A percentile compares a stretch with the other conserved stretches of the same genome.
Evolutionary conservation across 352 stramenopile genomes (phyloP).

Genomic region (Globisporangium parvum): DNA sequence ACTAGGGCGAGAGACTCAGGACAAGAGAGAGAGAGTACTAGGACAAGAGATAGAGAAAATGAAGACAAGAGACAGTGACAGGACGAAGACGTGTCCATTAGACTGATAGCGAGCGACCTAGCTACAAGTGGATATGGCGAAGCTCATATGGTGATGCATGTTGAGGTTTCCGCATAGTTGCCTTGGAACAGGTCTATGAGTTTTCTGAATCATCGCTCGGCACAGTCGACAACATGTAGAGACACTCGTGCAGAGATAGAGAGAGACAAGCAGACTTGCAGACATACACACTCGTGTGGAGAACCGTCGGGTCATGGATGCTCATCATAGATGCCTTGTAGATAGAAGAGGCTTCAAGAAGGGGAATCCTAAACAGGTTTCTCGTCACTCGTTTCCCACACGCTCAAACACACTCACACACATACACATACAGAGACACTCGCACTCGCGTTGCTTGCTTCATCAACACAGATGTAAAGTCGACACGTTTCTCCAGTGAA

Average conservation of each 20-base stretch:
- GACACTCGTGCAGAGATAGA: too few relatives aligned
- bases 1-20: too few relatives aligned
- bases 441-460: slow-evolving; percentile 41
- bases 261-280: slow-evolving; percentile 7
- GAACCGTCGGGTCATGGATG: slow-evolving; percentile 49
- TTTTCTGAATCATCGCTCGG: slow-evolving; percentile 78
- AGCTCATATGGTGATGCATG: slow-evolving; percentile 91
- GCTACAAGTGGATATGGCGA: too few relatives aligned
- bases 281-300: neutral
- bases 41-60: too few relatives aligned
- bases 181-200: slow-evolving; percentile 89
- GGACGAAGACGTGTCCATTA: too few relatives aligned
- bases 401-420: neutral
- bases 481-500: slow-evolving; percentile 67
- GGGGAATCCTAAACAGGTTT: slow-evolving; percentile 82
- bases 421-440: slow-evolving; percentile 12
- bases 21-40: too few relatives aligned
- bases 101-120: too few relatives aligned
- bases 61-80: too few relatives aligned
- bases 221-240: slow-evolving; percentile 1
- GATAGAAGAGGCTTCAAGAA: slow-evolving; percentile 64
- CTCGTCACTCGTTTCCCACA: slow-evolving; percentile 49
- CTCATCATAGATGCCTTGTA: slow-evolving; percentile 68
- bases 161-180: slow-evolving; percentile 71
- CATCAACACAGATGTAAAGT: slow-evolving; percentile 89